These are phyloP conservation scores for Uronychia setigera DNA, from an alignment of 73 alveolate genomes.

Conservation along the genomic window DNA sequence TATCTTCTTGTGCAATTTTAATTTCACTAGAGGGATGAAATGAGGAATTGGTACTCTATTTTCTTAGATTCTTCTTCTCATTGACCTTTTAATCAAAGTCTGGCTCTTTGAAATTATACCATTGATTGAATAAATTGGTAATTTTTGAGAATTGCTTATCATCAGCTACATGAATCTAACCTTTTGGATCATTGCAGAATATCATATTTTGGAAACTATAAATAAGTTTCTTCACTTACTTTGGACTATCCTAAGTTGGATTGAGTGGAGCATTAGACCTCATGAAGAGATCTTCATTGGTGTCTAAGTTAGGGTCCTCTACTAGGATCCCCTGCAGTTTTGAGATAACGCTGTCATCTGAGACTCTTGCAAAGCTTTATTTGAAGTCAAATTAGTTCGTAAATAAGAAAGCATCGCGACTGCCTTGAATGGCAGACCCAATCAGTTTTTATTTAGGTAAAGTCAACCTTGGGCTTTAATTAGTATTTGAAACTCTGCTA, in stretches of 20 bases:
- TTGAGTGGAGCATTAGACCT: background rate
- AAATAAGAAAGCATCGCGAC: background rate
- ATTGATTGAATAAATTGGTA: background rate
- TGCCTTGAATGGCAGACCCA: too few species aligned
- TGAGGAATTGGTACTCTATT: too few species aligned
- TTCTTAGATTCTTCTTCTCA: background rate
- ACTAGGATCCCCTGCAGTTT: background rate
- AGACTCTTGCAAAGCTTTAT: background rate
- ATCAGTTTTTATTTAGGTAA: too few species aligned
- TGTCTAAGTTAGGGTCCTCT: background rate
- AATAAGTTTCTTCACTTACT: background rate
- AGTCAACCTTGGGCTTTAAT: background rate
- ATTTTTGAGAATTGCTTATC: background rate
- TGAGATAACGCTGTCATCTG: background rate
- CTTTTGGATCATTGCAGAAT: background rate
- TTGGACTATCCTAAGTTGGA: background rate
- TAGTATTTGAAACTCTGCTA: background rate
- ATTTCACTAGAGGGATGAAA: background rate
- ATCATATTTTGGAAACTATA: background rate
- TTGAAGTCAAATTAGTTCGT: background rate
- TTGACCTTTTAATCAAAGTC: background rate
- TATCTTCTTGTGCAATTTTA: background rate
- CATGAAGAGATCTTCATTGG: background rate
- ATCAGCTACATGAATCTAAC: background rate
- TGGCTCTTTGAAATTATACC: background rate